phyloP scores from a whole-genome alignment of 306 rosid species.

The Vigna reflexopilosa region DNA sequence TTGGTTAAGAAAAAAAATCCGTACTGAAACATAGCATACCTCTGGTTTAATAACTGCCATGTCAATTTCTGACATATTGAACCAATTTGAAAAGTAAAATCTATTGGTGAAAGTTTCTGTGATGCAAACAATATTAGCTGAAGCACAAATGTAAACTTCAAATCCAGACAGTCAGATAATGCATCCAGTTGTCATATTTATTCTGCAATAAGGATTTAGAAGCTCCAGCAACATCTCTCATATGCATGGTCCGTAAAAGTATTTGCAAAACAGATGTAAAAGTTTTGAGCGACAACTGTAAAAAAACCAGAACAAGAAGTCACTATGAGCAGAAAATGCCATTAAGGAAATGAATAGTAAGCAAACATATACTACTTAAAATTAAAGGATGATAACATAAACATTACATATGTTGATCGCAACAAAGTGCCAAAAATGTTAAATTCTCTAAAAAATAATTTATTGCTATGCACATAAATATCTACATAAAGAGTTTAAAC shows the following conservation, averaged over 20 bases:
- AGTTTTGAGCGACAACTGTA: constrained; percentile 14
- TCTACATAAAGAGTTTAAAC: neutral
- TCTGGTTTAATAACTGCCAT: constrained; percentile 85
- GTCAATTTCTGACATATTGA: constrained; percentile 81
- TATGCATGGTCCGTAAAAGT: constrained; percentile 30
- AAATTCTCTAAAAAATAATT: neutral
- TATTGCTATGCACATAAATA: neutral
- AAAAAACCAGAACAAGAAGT: constrained; percentile 29
- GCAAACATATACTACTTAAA: constrained; percentile 5
- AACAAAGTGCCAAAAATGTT: neutral
- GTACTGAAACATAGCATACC: constrained; percentile 52
- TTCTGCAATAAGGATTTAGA: constrained; percentile 7
- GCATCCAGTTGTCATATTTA: constrained; percentile 24
- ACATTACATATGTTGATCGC: neutral
- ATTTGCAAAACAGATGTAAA: constrained; percentile 22
- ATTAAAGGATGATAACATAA: neutral
- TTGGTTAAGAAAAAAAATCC: neutral
- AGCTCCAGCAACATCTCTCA: constrained; percentile 33
- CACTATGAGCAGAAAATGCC: constrained; percentile 22
- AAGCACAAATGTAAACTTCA: constrained; percentile 32
- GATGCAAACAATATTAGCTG: constrained; percentile 29
- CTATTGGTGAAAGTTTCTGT: constrained; percentile 17
- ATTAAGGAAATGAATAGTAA: neutral
- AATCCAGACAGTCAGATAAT: constrained; percentile 33
- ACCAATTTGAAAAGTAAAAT: constrained; percentile 38